Evolutionary conservation across 192 early-diverging fungal genomes (phyloP).

Genomic region (Allomyces arbusculus): DNA sequence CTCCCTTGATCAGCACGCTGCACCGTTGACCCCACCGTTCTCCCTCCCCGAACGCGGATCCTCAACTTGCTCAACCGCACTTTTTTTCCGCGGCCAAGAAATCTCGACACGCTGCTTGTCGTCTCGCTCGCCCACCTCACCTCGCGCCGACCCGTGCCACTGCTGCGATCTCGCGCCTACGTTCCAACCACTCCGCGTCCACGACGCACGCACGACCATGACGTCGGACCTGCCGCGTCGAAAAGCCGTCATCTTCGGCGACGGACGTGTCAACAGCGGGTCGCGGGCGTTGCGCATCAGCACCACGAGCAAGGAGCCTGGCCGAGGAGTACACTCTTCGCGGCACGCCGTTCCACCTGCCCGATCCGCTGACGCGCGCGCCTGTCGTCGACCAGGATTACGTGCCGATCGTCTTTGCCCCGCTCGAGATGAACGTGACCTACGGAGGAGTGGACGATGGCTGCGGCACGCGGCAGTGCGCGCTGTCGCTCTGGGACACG

Average conservation of each 20-base stretch:
- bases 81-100: no score
- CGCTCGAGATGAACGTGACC: not conserved
- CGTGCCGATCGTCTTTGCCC: slow-evolving; percentile 3
- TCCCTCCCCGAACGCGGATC: no score
- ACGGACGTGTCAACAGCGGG: slow-evolving; percentile 15
- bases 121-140: no score
- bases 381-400: not conserved
- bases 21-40: no score
- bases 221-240: no score
- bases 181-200: no score
- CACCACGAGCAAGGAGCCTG: not conserved
- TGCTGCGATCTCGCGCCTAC: no score
- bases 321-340: slow-evolving; percentile 3
- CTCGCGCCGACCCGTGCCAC: no score
- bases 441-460: not conserved
- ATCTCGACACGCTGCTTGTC: no score
- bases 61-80: no score
- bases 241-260: slow-evolving; percentile 14
- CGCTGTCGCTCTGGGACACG: slow-evolving; percentile 6
- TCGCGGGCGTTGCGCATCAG: slow-evolving; percentile 9
- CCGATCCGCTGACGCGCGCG: not conserved
- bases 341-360: not conserved
- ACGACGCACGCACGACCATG: no score
- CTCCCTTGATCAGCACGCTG: no score
- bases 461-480: not conserved